Base-by-base conservation (phyloP, 495 filamentous ascomycete species). In the Bryoglossum gracile region DNA sequence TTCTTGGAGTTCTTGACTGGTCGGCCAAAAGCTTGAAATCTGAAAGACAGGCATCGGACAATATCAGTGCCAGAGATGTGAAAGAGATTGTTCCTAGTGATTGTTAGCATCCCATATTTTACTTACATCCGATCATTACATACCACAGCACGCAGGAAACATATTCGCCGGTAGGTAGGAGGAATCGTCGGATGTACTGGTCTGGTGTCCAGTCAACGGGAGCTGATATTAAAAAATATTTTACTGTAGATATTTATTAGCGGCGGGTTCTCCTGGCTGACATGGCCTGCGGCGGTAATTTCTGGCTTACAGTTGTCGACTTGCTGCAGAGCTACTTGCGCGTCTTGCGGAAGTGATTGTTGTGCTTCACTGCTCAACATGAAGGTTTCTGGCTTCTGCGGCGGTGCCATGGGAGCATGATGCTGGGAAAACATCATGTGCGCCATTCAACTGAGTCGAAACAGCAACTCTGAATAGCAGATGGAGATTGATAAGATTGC, bases 1-100 rank as follows among this genome's bases (percentile, higher is more conserved):
- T 98, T 98, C 72, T 98, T 98, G 25, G 94, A 94, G 72, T 98
- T 98, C 78, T 96, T 97, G 30, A 98, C 92, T 2, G 92, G 92
- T 33, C 92, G 87, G 47, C 92, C 92, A 56, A 98, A 98, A 36
- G 92, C 92, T 67, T 97, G 91, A 72, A 98, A 98, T 61, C 92
- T 81, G 72, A 98, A 98, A 18, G 94, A 92, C 26, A 98, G 81
- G 59, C 94, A 97, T 78, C 94, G 81, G 43, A 98, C 92, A 59
- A 98, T 98, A 67, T 98, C 92, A 53, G 92, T 98, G 53, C 92
- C 92, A 25, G 92, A 96, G 57, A 98, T 94, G 70, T 98, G 94
- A 67, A 97, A 98, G 57, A 98, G 86, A 64, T 95, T 97, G 71
- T 87, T 96, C 88, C 86, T 90, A 57, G 33, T 44, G n/a, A 43